Evolutionary conservation across 148 eudicot species (phyloP), one percentile per base, ranked within the genome.

Genomic region (Beta vulgaris): DNA sequence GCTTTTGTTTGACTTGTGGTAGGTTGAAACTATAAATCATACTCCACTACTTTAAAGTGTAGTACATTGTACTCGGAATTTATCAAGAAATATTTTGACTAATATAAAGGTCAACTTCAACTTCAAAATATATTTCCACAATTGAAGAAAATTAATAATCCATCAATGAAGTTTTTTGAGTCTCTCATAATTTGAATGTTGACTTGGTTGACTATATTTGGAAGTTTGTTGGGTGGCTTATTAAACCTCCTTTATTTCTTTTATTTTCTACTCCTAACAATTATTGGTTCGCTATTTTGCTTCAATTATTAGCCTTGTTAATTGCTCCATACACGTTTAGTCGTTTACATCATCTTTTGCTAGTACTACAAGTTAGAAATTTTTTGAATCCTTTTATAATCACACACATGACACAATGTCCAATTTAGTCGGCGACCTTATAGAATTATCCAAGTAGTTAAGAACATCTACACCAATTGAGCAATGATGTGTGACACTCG

Each of bases 191-290:
- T 75, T 75, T 26, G n/a, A 28, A 39, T 28, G 55, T 67, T 66
- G 72, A 54, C 72, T 67, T 26, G 51, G 63, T 75, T 75, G 78
- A 76, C 73, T 68, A 32, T 40, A 37, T 14, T 32, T 54, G 28
- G 29, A 35, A 14, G 10, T 28, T 14, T 4, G 7, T 43, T 32
- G n/a, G n/a, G n/a, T n/a, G n/a, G n/a, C n/a, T n/a, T n/a, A n/a
- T n/a, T n/a, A n/a, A n/a, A n/a, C n/a, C n/a, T n/a, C n/a, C n/a
- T 57, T 76, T 15, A 34, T 6, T 26, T 69, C 34, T 26, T 35
- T 43, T 53, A 26, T 21, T 18, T 48, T 34, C 16, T 72, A 8
- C 5, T 63, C 57, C 68, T 28, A 51, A 37, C 72, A 37, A 39
- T 36, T 78, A 35, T 61, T 57, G 8, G 28, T n/a, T n/a, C 54